Conservation (phyloP, 1,284 basidiomycete species). For the Trichosporon sp. region DNA sequence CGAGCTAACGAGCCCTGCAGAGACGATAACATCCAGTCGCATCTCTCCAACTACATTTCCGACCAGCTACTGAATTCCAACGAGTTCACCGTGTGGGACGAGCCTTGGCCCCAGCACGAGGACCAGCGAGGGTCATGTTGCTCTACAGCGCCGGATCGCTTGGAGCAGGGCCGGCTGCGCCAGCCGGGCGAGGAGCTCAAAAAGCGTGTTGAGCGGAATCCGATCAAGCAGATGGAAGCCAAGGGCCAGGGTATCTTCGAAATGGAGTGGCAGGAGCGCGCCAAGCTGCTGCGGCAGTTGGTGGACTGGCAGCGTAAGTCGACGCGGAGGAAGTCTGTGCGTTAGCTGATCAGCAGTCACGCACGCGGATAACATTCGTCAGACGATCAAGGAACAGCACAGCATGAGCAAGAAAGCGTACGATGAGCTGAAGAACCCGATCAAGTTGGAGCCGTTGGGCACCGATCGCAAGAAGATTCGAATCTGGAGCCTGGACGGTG, state of each 20-base stretch:
- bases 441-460: constrained; percentile 34
- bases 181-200: constrained; percentile 30
- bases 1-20: neutral
- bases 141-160: constrained; percentile 22
- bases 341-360: constrained; percentile 27
- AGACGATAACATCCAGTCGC: constrained; percentile 32
- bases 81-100: constrained; percentile 47
- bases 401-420: constrained; percentile 14
- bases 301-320: constrained; percentile 49
- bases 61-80: constrained; percentile 31
- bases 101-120: constrained; percentile 42
- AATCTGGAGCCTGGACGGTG: constrained; percentile 47
- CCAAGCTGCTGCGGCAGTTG: constrained; percentile 41
- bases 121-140: constrained; percentile 39
- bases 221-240: constrained; percentile 31
- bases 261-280: constrained; percentile 41
- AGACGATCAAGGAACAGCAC: constrained; percentile 36
- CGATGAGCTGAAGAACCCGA: constrained; percentile 9
- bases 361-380: constrained; percentile 35
- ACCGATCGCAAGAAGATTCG: constrained; percentile 41
- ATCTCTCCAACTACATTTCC: constrained; percentile 38
- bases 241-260: constrained; percentile 41
- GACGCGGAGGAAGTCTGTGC: neutral
- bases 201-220: constrained; percentile 30
- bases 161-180: constrained; percentile 33